A percentile compares a stretch with the other conserved stretches of the same genome.
phyloP scores from a whole-genome alignment of 2,329 filamentous ascomycete genomes.

The Trichoderma koningii region DNA sequence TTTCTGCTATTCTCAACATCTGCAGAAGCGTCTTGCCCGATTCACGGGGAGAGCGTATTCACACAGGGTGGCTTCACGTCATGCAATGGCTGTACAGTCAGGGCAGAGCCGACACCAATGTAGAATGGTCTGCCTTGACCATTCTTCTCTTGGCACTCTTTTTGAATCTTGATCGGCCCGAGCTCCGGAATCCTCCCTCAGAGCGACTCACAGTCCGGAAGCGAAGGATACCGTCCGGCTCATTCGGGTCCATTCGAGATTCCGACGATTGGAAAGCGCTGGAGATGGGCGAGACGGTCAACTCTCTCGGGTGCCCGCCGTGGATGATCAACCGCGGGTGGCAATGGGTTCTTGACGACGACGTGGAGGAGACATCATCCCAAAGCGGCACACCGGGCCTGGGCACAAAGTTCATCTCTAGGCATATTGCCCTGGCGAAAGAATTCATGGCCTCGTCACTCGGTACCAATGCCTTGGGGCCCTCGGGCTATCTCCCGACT shows the following conservation, averaged over 20 bases:
- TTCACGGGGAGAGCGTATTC: slow-evolving; percentile 59
- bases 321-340: slow-evolving; percentile 67
- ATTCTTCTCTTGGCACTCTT: slow-evolving; percentile 66
- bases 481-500: slow-evolving; percentile 66
- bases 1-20: slow-evolving; percentile 60
- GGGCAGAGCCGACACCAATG: slow-evolving; percentile 49
- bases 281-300: slow-evolving; percentile 49
- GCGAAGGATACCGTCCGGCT: slow-evolving; percentile 41
- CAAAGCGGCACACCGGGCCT: slow-evolving; percentile 34
- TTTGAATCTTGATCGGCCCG: slow-evolving; percentile 56
- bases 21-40: slow-evolving; percentile 66
- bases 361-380: slow-evolving; percentile 39
- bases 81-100: slow-evolving; percentile 66
- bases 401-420: slow-evolving; percentile 48
- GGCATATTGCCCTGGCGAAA: slow-evolving; percentile 60
- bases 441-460: slow-evolving; percentile 64
- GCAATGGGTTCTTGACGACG: slow-evolving; percentile 69
- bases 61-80: slow-evolving; percentile 73
- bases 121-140: slow-evolving; percentile 70
- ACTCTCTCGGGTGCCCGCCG: slow-evolving; percentile 51
- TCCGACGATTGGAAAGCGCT: slow-evolving; percentile 53
- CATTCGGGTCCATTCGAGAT: slow-evolving; percentile 41
- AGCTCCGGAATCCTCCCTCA: slow-evolving; percentile 33
- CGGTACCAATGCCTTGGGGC: slow-evolving; percentile 58
- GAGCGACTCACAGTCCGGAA: slow-evolving; percentile 38